These are phyloP conservation scores for Vitis labrusca DNA, from an alignment of 164 flowering plant genomes.

Conservation along the genomic window DNA sequence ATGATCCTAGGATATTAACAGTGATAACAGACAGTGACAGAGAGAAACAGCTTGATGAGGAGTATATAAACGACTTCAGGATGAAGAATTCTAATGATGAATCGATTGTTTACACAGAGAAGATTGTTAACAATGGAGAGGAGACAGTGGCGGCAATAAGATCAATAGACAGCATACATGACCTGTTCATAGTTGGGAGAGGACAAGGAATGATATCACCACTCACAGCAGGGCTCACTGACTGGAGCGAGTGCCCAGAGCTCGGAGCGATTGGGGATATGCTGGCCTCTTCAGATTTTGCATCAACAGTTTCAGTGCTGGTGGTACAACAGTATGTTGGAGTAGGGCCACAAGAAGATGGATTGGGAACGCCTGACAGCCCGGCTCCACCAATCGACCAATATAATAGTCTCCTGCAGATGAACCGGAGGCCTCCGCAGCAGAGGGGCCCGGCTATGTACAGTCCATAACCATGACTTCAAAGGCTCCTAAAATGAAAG, in stretches of 20 bases:
- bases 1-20: neutral
- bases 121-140: slow-evolving; percentile 31
- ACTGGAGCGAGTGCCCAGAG: slow-evolving; percentile 48
- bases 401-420: too few relatives aligned
- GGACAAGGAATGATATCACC: slow-evolving; percentile 27
- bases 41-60: slow-evolving; percentile 20
- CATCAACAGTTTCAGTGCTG: slow-evolving; percentile 30
- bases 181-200: slow-evolving; percentile 39
- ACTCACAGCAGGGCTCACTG: slow-evolving; percentile 29
- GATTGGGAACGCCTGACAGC: too few relatives aligned
- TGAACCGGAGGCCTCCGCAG: too few relatives aligned
- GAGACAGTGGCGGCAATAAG: slow-evolving; percentile 30
- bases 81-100: slow-evolving; percentile 8
- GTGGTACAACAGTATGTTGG: slow-evolving; percentile 34
- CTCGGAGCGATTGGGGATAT: slow-evolving; percentile 42
- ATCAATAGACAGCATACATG: slow-evolving; percentile 24
- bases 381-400: too few relatives aligned
- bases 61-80: slow-evolving; percentile 24
- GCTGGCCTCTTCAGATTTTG: slow-evolving; percentile 35
- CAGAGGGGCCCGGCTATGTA: too few relatives aligned
- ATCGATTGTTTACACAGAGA: slow-evolving; percentile 21
- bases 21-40: slow-evolving; percentile 10
- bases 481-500: too few relatives aligned
- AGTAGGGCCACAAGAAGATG: slow-evolving; percentile 6
- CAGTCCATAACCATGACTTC: too few relatives aligned